phyloP scores from a whole-genome alignment of 2,329 filamentous ascomycete species.

The Fusarium illudens region DNA sequence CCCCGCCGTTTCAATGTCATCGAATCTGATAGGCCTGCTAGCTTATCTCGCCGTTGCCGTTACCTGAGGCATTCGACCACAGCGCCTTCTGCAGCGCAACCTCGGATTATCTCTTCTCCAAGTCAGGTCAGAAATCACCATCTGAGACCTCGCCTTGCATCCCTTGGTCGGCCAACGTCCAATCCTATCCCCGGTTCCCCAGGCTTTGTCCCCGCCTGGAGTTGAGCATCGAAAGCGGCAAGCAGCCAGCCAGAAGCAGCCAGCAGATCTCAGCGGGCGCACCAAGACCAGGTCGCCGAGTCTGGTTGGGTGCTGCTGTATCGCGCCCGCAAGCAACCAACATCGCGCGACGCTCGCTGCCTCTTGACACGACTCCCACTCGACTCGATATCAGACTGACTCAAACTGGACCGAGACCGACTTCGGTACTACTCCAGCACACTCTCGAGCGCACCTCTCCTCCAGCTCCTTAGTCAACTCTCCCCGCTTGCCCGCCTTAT shows the following conservation, averaged over 20 bases:
- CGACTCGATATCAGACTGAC: slow-evolving; percentile 1
- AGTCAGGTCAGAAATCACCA: slow-evolving; percentile 19
- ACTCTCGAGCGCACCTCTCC: no score
- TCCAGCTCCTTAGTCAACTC: slow-evolving; percentile 36
- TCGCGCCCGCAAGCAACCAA: slow-evolving; percentile 15
- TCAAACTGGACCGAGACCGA: slow-evolving; percentile 24
- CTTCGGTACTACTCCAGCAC: slow-evolving; percentile 25
- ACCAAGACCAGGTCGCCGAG: slow-evolving; percentile 29
- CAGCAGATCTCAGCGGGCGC: slow-evolving; percentile 34
- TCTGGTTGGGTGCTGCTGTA: slow-evolving; percentile 28
- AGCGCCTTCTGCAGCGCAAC: slow-evolving; percentile 6
- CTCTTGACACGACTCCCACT: not conserved
- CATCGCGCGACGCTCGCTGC: slow-evolving; percentile 7
- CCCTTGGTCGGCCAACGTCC: slow-evolving; percentile 25
- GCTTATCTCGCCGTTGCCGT: slow-evolving; percentile 66
- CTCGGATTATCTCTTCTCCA: slow-evolving; percentile 21
- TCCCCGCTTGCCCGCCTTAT: slow-evolving; percentile 43
- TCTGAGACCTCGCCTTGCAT: slow-evolving; percentile 18
- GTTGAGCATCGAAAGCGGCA: slow-evolving; percentile 20
- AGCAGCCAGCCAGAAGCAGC: slow-evolving; percentile 27
- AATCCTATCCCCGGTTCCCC: slow-evolving; percentile 39
- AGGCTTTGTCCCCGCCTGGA: slow-evolving; percentile 33
- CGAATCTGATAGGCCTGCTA: slow-evolving; percentile 57
- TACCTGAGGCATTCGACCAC: slow-evolving; percentile 53
- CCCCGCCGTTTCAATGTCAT: slow-evolving; percentile 56